Percentiles rank a stretch among this genome's conserved stretches.
Evolutionary conservation across 75 land plant species (phyloP).

Genomic region (Gnetum montanum): DNA sequence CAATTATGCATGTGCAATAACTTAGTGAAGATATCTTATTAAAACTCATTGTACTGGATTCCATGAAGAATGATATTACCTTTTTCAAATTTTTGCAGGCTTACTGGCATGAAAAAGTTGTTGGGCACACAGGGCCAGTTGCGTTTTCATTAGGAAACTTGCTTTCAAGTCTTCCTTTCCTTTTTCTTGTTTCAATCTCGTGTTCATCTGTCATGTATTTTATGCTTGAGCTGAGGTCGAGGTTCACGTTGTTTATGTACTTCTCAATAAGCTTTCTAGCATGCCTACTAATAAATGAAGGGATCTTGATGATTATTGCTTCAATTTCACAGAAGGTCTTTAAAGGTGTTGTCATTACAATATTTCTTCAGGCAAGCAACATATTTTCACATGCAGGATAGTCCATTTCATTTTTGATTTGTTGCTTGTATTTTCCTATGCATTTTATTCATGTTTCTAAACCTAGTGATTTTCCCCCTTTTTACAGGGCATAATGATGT

Average conservation of each 20-base stretch:
- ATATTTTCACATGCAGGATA: too few species aligned
- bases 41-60: too few species aligned
- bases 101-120: conserved; percentile 8
- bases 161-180: conserved; percentile 18
- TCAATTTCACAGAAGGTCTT: conserved; percentile 13
- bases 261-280: conserved; percentile 18
- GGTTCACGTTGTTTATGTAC: conserved; percentile 19
- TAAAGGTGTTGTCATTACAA: conserved; percentile 12
- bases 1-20: too few species aligned
- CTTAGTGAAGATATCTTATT: too few species aligned
- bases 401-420: too few species aligned
- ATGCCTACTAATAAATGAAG: conserved; percentile 19
- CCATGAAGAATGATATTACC: too few species aligned
- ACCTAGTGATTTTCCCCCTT: too few species aligned
- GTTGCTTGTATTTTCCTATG: too few species aligned
- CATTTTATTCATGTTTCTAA: too few species aligned
- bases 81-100: conserved; percentile 18
- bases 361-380: conserved; percentile 19
- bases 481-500: conserved; percentile 38
- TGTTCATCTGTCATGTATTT: conserved; percentile 17
- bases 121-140: conserved; percentile 16
- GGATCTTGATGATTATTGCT: conserved; percentile 16
- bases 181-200: conserved; percentile 10
- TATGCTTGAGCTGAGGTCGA: conserved; percentile 10
- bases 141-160: conserved; percentile 17